These are phyloP conservation scores for Chytriomyces confervae DNA, from an alignment of 192 early-diverging fungal genomes.

Conservation along the genomic window DNA sequence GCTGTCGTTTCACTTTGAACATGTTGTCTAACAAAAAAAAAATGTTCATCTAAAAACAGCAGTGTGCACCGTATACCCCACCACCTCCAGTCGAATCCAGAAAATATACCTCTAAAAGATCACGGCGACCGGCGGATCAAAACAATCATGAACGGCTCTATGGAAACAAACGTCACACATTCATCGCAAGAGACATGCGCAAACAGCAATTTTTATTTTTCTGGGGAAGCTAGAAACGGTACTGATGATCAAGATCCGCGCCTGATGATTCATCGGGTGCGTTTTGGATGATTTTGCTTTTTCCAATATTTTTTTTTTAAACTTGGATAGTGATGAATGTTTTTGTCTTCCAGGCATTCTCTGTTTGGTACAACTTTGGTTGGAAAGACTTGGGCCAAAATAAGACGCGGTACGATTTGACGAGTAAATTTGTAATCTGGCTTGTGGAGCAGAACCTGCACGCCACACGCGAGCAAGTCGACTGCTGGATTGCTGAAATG, in stretches of 20 bases:
- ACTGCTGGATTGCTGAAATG: slow-evolving; percentile 23
- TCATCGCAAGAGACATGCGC: too few relatives aligned
- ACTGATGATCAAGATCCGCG: slow-evolving; percentile 9
- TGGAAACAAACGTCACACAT: too few relatives aligned
- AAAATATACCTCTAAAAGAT: too few relatives aligned
- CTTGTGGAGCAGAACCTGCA: slow-evolving; percentile 6
- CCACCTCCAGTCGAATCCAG: too few relatives aligned
- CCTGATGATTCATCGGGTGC: not conserved
- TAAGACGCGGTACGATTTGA: slow-evolving; percentile 9
- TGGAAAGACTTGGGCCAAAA: slow-evolving; percentile 30
- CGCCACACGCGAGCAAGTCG: not conserved
- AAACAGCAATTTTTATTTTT: not conserved
- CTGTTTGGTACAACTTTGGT: slow-evolving; percentile 23
- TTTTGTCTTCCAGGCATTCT: slow-evolving; percentile 13
- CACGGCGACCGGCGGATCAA: too few relatives aligned
- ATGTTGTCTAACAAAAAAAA: too few relatives aligned
- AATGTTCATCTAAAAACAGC: too few relatives aligned
- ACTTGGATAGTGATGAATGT: not conserved
- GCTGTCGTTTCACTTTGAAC: too few relatives aligned
- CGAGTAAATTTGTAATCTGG: slow-evolving; percentile 25
- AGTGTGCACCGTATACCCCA: too few relatives aligned
- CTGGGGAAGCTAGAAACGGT: not conserved
- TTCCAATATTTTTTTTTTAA: slow-evolving; percentile 16
- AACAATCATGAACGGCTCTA: too few relatives aligned
- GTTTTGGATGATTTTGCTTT: not conserved